Conservation (phyloP, 2,329 filamentous ascomycete species). For the Botrytis cinerea region DNA sequence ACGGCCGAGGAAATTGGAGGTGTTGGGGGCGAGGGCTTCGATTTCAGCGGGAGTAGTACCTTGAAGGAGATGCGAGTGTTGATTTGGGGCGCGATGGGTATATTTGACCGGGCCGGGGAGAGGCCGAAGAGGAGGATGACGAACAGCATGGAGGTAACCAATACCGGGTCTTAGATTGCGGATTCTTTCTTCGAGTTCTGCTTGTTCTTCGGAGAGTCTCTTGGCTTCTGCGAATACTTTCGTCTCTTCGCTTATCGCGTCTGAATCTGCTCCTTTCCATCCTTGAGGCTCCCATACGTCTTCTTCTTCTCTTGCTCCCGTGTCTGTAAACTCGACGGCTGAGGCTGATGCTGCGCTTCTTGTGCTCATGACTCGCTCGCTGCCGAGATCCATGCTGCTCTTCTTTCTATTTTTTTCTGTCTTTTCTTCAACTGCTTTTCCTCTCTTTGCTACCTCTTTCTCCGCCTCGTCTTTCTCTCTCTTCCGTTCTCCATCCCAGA, state of each 20-base stretch:
- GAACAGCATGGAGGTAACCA: background rate
- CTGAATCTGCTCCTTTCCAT: background rate
- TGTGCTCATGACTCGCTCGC: background rate
- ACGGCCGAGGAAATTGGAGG: background rate
- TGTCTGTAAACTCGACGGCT: background rate
- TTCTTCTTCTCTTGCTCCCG: background rate
- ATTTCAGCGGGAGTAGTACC: background rate
- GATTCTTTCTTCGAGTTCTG: background rate
- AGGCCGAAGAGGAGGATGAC: background rate
- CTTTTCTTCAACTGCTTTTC: background rate
- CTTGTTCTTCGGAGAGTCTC: background rate
- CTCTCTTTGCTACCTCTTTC: background rate
- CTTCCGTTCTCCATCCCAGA: background rate
- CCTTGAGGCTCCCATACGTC: too few species aligned
- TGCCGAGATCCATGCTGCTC: background rate
- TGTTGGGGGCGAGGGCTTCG: background rate
- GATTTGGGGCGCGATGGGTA: fast-evolving
- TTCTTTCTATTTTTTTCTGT: background rate
- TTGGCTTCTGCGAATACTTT: background rate
- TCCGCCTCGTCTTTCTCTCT: too few species aligned
- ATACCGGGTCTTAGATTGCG: background rate
- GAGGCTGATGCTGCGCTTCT: background rate
- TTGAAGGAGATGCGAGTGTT: background rate
- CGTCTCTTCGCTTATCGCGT: background rate
- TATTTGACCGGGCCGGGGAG: background rate